Evolutionary conservation across 2,329 filamentous ascomycete genomes (phyloP).

Genomic region (Talaromyces sp.): DNA sequence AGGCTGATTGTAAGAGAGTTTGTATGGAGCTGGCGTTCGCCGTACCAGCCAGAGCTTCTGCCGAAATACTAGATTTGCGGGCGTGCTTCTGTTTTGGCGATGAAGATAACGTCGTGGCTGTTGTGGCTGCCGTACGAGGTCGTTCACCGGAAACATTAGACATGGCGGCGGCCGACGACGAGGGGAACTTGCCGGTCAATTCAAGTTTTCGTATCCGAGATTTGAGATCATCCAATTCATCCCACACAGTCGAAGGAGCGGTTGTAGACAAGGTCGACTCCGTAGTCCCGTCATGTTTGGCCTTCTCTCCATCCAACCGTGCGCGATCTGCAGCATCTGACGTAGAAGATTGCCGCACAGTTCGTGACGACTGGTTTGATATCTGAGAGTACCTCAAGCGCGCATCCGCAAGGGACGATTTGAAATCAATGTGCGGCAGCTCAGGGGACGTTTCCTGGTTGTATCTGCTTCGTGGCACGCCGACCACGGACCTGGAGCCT

Average conservation of each 20-base stretch:
- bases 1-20: conserved; percentile 71
- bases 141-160: conserved; percentile 70
- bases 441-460: conserved; percentile 33
- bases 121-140: conserved; percentile 85
- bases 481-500: conserved; percentile 34
- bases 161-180: conserved; percentile 75
- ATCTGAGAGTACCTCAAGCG: conserved; percentile 33
- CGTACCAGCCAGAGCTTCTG: conserved; percentile 18
- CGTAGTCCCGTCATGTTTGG: conserved; percentile 56
- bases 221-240: conserved; percentile 92
- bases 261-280: conserved; percentile 85
- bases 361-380: conserved; percentile 28
- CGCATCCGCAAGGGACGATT: conserved; percentile 30
- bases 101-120: conserved; percentile 81
- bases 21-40: conserved; percentile 55
- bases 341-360: conserved; percentile 27
- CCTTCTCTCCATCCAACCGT: conserved; percentile 30
- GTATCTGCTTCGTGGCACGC: conserved; percentile 31
- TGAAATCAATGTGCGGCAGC: conserved; percentile 25
- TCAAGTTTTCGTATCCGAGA: conserved; percentile 87
- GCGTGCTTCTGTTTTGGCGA: conserved; percentile 79
- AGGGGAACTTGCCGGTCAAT: conserved; percentile 77
- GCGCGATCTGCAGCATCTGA: conserved; percentile 33
- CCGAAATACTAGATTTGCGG: conserved; percentile 42
- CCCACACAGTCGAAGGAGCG: conserved; percentile 91